Conservation (phyloP, 345 rosid species). For the Cochlearia excelsa region DNA sequence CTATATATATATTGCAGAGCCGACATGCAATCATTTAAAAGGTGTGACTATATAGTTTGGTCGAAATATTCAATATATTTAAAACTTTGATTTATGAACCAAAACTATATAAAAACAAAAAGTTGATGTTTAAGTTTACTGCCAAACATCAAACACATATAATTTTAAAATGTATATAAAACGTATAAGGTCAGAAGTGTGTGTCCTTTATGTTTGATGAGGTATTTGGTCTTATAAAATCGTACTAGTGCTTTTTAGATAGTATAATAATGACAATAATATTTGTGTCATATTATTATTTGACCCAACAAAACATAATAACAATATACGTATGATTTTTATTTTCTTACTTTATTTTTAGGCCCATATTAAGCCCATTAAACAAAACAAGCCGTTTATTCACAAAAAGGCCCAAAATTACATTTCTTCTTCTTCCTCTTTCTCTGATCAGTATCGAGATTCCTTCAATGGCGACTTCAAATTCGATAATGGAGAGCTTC, state of each 20-base stretch:
- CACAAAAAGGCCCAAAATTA: no score
- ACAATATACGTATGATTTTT: no score
- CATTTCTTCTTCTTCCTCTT: no score
- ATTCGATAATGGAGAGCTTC: constrained; percentile 77
- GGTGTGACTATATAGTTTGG: constrained; percentile 25
- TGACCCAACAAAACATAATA: no score
- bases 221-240: neutral
- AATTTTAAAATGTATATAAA: neutral
- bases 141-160: constrained; percentile 20
- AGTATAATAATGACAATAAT: no score
- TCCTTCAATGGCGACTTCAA: constrained; percentile 50
- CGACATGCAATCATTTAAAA: constrained; percentile 12
- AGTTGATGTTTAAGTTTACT: constrained; percentile 27
- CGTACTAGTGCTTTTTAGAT: no score
- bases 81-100: neutral
- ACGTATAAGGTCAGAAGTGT: constrained; percentile 5
- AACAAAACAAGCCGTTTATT: no score
- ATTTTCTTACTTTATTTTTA: no score
- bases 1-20: neutral
- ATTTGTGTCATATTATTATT: no score
- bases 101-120: constrained; percentile 12
- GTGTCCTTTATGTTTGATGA: constrained; percentile 24
- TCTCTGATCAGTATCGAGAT: no score
- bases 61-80: constrained; percentile 1
- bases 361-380: no score